Percentiles rank a stretch among this genome's conserved stretches.
phyloP scores from a whole-genome alignment of 1,284 basidiomycete genomes.

The Pseudozyma pruni region DNA sequence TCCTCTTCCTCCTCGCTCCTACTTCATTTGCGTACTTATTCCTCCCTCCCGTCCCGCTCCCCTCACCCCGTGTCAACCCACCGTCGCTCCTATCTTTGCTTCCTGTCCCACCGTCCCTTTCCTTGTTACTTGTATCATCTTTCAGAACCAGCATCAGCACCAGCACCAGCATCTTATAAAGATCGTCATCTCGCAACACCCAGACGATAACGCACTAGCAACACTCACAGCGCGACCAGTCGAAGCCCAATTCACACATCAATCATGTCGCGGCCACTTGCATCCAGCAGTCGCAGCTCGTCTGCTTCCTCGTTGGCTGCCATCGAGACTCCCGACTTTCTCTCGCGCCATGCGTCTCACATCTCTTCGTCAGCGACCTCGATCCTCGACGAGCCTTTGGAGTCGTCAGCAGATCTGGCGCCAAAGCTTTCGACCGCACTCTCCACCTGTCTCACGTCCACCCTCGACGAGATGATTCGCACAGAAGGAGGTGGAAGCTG shows the following conservation, averaged over 20 bases:
- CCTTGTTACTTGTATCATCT: too few relatives aligned
- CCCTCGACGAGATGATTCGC: constrained; percentile 39
- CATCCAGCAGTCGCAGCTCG: constrained; percentile 36
- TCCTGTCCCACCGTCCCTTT: too few relatives aligned
- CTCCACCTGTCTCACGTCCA: constrained; percentile 14
- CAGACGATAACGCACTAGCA: background rate
- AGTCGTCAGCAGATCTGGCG: constrained; percentile 19
- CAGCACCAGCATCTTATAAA: constrained; percentile 1
- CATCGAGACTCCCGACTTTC: constrained; percentile 29
- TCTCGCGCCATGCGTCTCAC: constrained; percentile 23
- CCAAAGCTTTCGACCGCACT: constrained; percentile 36
- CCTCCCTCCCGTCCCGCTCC: background rate
- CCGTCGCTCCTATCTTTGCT: background rate
- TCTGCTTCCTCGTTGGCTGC: constrained; percentile 37
- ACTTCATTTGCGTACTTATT: background rate
- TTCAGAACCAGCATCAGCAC: background rate
- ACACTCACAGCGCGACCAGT: background rate
- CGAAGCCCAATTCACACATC: background rate
- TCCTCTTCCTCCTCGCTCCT: background rate
- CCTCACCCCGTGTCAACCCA: background rate
- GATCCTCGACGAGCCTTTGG: constrained; percentile 25
- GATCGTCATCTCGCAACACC: too few relatives aligned
- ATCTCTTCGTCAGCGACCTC: constrained; percentile 46
- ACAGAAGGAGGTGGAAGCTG: constrained; percentile 43
- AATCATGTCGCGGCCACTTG: constrained; percentile 24